These are phyloP conservation scores for Hymenoscyphus fraxineus DNA, from an alignment of 2,329 filamentous ascomycete species.

Conservation along the genomic window DNA sequence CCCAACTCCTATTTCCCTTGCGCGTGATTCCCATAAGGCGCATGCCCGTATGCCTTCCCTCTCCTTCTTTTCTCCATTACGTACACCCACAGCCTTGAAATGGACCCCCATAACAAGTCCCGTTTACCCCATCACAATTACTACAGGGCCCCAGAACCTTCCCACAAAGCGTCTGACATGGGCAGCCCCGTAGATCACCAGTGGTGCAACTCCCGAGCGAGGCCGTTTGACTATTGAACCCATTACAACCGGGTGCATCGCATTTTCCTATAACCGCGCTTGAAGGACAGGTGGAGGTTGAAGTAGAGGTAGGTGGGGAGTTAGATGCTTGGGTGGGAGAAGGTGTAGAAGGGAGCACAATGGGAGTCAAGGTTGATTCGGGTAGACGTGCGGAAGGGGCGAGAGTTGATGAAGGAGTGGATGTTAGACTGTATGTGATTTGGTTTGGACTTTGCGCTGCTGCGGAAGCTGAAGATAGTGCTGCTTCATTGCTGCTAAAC, in stretches of 20 bases:
- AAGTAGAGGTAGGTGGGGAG: not conserved
- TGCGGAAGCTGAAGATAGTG: not conserved
- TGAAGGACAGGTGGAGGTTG: not conserved
- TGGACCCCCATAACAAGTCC: conserved; percentile 3
- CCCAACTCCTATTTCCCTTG: not conserved
- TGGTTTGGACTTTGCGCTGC: not conserved
- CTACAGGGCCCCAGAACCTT: conserved; percentile 6
- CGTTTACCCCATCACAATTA: conserved; percentile 8
- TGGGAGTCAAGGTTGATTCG: not conserved
- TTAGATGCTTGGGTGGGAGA: not conserved
- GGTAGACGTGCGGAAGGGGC: not conserved
- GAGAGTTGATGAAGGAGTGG: not conserved
- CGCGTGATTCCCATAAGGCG: not conserved
- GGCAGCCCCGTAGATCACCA: conserved; percentile 4
- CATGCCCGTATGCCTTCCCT: not conserved
- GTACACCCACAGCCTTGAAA: conserved; percentile 12
- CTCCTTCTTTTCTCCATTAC: not conserved
- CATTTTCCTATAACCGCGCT: conserved; percentile 1
- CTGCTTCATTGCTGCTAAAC: not conserved
- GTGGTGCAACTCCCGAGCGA: conserved; percentile 3
- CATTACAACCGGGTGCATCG: conserved; percentile 5
- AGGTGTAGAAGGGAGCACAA: not conserved
- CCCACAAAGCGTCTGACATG: conserved; percentile 11
- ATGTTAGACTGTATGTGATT: not conserved
- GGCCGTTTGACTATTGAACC: conserved; percentile 9